Conservation (phyloP, 2,329 filamentous ascomycete species). For the Arthrobotrys entomopaga region DNA sequence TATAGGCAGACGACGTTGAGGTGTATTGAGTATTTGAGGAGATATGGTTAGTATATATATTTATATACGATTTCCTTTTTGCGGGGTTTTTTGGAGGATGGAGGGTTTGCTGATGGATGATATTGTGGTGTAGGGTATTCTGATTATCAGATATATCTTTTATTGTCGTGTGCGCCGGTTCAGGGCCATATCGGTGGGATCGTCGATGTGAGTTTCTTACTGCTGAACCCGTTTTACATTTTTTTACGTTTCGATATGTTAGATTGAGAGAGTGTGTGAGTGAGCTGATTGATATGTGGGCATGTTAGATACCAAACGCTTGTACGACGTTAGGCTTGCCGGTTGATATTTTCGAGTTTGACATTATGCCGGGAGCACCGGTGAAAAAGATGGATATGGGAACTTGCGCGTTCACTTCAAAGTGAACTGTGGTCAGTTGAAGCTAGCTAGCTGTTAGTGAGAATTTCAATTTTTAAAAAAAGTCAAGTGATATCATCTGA, state of each 20-base stretch:
- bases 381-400: slow-evolving; percentile 75
- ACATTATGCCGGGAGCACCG: slow-evolving; percentile 76
- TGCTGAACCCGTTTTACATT: neutral
- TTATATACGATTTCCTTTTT: neutral
- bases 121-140: slow-evolving; percentile 19
- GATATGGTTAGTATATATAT: slow-evolving; percentile 68
- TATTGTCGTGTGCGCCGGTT: slow-evolving; percentile 85
- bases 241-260: neutral
- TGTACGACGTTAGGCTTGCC: slow-evolving; percentile 89
- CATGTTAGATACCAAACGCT: slow-evolving; percentile 82
- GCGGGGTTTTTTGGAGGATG: neutral
- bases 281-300: too few relatives aligned
- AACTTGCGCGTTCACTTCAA: slow-evolving; percentile 69
- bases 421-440: too few relatives aligned
- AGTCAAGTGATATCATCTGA: too few relatives aligned
- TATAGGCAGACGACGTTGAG: slow-evolving; percentile 78
- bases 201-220: slow-evolving; percentile 71
- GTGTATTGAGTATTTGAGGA: slow-evolving; percentile 80
- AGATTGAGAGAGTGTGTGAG: slow-evolving; percentile 16
- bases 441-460: too few relatives aligned
- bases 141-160: slow-evolving; percentile 79
- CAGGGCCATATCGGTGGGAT: slow-evolving; percentile 90
- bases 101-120: neutral
- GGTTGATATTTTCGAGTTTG: slow-evolving; percentile 95
- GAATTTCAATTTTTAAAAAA: too few relatives aligned